Percentiles rank a stretch among this genome's conserved stretches.
phyloP scores from a whole-genome alignment of 257 asterid genomes.

The Solanum sitiens region DNA sequence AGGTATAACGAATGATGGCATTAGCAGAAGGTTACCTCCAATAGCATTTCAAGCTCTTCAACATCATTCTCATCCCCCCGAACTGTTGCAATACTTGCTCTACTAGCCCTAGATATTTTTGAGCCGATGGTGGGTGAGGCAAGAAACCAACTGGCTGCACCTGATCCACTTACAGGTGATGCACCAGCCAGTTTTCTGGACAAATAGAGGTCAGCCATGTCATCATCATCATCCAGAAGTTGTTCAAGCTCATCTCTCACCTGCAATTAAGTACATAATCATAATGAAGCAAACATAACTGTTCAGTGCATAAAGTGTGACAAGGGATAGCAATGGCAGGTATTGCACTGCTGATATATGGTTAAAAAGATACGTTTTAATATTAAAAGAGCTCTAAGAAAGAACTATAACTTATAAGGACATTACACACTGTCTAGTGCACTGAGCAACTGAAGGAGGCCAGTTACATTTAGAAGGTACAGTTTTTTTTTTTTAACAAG shows the following conservation, averaged over 20 bases:
- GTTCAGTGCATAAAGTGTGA: neutral
- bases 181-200: slow-evolving; percentile 66
- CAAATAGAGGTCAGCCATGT: slow-evolving; percentile 93
- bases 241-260: slow-evolving; percentile 96
- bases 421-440: neutral
- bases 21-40: slow-evolving; percentile 42
- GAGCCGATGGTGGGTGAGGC: slow-evolving; percentile 84
- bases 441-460: neutral
- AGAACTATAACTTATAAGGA: neutral
- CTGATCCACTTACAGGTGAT: slow-evolving; percentile 77
- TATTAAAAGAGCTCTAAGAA: neutral
- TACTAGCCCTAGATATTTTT: slow-evolving; percentile 73
- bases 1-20: neutral
- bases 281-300: neutral
- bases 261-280: slow-evolving; percentile 27
- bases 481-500: neutral
- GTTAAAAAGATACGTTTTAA: neutral
- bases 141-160: slow-evolving; percentile 61
- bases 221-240: slow-evolving; percentile 94
- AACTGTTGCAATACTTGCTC: slow-evolving; percentile 80
- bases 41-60: slow-evolving; percentile 92
- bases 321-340: neutral
- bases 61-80: slow-evolving; percentile 85
- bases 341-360: neutral
- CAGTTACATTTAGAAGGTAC: neutral